Conservation (phyloP, 2,329 filamentous ascomycete genomes). For the Colletotrichum costaricense region DNA sequence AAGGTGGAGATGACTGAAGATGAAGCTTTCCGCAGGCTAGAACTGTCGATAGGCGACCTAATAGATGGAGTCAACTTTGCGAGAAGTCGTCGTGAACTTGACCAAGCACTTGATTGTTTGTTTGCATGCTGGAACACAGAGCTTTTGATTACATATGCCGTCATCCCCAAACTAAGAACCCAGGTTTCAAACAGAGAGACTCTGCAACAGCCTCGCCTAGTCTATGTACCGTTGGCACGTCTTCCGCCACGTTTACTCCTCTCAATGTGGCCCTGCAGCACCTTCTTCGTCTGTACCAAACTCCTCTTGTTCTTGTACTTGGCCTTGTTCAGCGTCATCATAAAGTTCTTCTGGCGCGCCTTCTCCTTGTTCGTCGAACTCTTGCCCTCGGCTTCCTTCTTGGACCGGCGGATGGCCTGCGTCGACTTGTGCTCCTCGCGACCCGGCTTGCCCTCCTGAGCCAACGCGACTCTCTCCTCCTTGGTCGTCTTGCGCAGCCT, state of each 20-base stretch:
- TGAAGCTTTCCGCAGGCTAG: neutral
- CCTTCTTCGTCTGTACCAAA: conserved; percentile 84
- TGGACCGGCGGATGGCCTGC: conserved; percentile 84
- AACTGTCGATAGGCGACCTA: neutral
- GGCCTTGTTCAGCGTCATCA: conserved; percentile 98
- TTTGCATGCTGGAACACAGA: neutral
- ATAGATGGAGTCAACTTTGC: neutral
- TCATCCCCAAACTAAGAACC: neutral
- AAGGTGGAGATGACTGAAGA: neutral
- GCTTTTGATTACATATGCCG: conserved; percentile 2
- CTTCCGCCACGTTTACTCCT: conserved; percentile 86
- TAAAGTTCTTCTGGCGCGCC: conserved; percentile 95
- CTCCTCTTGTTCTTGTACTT: conserved; percentile 96
- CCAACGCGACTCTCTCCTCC: conserved; percentile 87
- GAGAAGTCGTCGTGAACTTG: neutral
- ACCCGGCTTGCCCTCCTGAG: conserved; percentile 83
- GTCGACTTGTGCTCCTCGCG: conserved; percentile 87
- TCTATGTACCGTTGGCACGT: conserved; percentile 70
- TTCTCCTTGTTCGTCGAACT: conserved; percentile 98
- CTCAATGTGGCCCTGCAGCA: conserved; percentile 83
- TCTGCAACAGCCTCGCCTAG: neutral
- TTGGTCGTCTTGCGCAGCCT: conserved; percentile 86
- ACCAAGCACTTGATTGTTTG: neutral
- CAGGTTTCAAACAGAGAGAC: neutral
- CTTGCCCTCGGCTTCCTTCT: conserved; percentile 91